Conservation (phyloP, 208 protist species). For the Tritrichomonas musculus region DNA sequence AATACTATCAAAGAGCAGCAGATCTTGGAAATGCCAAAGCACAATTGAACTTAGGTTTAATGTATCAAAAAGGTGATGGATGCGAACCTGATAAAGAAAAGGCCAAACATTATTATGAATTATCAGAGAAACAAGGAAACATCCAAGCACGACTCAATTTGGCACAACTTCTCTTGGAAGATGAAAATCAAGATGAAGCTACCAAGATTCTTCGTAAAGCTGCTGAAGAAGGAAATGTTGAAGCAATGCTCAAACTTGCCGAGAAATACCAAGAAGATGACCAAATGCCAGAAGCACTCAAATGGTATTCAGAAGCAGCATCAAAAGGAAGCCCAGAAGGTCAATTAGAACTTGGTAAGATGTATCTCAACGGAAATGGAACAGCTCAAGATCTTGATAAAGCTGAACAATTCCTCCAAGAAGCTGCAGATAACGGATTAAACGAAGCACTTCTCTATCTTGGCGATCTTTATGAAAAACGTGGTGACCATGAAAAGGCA, state of each 20-base stretch:
- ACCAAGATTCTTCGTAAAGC: no score
- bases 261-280: no score
- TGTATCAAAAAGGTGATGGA: conserved; percentile 18
- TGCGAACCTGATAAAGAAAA: not conserved
- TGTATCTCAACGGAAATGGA: not conserved
- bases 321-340: not conserved
- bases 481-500: not conserved
- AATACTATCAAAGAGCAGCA: no score
- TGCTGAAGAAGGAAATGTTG: no score
- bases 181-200: no score
- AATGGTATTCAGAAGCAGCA: not conserved
- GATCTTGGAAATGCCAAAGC: not conserved
- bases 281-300: not conserved
- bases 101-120: no score
- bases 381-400: not conserved
- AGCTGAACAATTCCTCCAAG: not conserved
- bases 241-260: no score
- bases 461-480: not conserved
- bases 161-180: no score
- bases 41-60: not conserved
- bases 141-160: no score
- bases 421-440: not conserved
- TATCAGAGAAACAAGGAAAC: not conserved
- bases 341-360: not conserved
- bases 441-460: not conserved